Conservation (phyloP, 2,329 filamentous ascomycete species). For the Colletotrichum destructivum region DNA sequence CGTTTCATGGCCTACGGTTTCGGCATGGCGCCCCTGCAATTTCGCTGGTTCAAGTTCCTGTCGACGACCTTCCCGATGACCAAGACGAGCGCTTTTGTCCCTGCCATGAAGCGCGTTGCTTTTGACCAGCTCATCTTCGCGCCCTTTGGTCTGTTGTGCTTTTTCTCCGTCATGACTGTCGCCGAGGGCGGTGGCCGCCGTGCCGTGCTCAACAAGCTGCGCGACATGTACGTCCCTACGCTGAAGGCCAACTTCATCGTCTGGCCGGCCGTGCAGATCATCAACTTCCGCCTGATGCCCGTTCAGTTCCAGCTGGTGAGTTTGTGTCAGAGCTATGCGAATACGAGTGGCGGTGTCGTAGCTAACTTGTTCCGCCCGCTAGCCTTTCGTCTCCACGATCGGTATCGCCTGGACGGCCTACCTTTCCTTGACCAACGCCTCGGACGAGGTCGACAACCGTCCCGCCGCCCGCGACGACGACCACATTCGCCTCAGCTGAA, state of each 20-base stretch:
- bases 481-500: slow-evolving; percentile 54
- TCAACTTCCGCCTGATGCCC: slow-evolving; percentile 97
- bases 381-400: slow-evolving; percentile 96
- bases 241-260: slow-evolving; percentile 96
- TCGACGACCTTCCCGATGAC: slow-evolving; percentile 87
- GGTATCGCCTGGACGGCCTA: slow-evolving; percentile 99
- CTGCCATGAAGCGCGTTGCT: slow-evolving; percentile 90
- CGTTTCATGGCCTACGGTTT: slow-evolving; percentile 99
- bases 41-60: slow-evolving; percentile 95
- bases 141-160: slow-evolving; percentile 86
- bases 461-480: slow-evolving; percentile 47
- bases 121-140: slow-evolving; percentile 96
- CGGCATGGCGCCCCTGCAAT: slow-evolving; percentile 94
- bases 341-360: background rate
- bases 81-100: slow-evolving; percentile 79
- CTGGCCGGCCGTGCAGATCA: slow-evolving; percentile 95
- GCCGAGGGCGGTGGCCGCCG: slow-evolving; percentile 91
- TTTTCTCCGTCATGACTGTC: slow-evolving; percentile 97
- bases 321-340: slow-evolving; percentile 45
- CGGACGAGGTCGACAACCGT: slow-evolving; percentile 73
- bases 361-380: slow-evolving; percentile 18
- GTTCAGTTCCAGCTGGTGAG: slow-evolving; percentile 96
- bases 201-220: slow-evolving; percentile 86
- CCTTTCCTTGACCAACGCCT: slow-evolving; percentile 90
- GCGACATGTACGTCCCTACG: slow-evolving; percentile 93